These are phyloP conservation scores for Fusarium tuaranense DNA, from an alignment of 2,329 filamentous ascomycete species.

Conservation along the genomic window DNA sequence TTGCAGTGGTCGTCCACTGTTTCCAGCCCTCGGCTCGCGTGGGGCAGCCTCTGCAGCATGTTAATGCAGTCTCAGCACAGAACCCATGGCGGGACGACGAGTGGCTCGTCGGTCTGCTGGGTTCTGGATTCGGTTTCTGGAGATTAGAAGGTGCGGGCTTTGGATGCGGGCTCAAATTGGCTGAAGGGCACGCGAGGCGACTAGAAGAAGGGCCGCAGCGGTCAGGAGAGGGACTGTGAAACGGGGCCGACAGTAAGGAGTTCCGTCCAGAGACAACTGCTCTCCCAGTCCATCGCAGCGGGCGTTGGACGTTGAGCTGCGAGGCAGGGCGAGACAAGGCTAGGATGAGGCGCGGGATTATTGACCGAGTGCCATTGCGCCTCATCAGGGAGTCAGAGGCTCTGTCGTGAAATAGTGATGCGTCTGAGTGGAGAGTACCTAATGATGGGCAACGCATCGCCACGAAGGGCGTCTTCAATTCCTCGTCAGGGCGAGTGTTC, in stretches of 20 bases:
- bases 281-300: neutral
- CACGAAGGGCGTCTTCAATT: slow-evolving; percentile 10
- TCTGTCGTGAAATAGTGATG: slow-evolving; percentile 17
- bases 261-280: slow-evolving; percentile 2
- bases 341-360: slow-evolving; percentile 29
- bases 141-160: slow-evolving; percentile 6
- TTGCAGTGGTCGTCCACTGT: slow-evolving; percentile 8
- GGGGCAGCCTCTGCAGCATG: slow-evolving; percentile 21
- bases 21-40: slow-evolving; percentile 26
- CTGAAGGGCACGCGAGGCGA: slow-evolving; percentile 32
- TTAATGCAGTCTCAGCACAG: slow-evolving; percentile 9
- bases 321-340: slow-evolving; percentile 32
- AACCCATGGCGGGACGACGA: slow-evolving; percentile 2
- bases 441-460: slow-evolving; percentile 34
- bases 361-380: slow-evolving; percentile 17
- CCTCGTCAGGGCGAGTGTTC: slow-evolving; percentile 22
- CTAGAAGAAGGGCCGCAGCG: slow-evolving; percentile 1
- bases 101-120: slow-evolving; percentile 25
- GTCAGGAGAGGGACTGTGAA: slow-evolving; percentile 13
- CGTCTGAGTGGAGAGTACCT: slow-evolving; percentile 19
- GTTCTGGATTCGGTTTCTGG: slow-evolving; percentile 24
- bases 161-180: slow-evolving; percentile 30
- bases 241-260: slow-evolving; percentile 19
- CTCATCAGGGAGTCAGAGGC: slow-evolving; percentile 15
- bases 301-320: slow-evolving; percentile 1